phyloP scores from a whole-genome alignment of 2,329 filamentous ascomycete genomes.

The Periconia sp. region DNA sequence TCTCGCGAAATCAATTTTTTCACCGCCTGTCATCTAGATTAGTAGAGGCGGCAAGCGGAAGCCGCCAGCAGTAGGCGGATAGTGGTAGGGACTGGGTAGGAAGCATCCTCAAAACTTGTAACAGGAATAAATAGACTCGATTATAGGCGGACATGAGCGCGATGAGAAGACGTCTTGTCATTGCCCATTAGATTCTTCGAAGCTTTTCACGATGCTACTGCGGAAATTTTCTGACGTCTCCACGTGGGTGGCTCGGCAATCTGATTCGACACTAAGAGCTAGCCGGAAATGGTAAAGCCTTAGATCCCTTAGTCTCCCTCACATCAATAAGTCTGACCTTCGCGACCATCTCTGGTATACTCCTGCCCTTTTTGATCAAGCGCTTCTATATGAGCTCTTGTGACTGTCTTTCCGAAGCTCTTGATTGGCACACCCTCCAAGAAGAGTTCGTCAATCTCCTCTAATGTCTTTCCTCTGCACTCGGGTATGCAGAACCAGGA shows the following conservation, averaged over 20 bases:
- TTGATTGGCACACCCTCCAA: constrained; percentile 6
- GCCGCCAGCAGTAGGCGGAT: too few relatives aligned
- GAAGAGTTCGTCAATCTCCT: constrained; percentile 27
- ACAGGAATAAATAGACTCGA: too few relatives aligned
- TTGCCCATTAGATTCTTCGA: not conserved
- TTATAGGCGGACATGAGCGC: not conserved
- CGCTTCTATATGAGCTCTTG: constrained; percentile 3
- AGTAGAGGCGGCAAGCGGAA: constrained; percentile 5
- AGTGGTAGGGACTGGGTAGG: too few relatives aligned
- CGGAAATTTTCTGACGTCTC: constrained; percentile 11
- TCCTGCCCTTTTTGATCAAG: too few relatives aligned
- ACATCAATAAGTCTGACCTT: too few relatives aligned
- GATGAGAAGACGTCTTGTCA: not conserved
- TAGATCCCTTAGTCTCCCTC: not conserved
- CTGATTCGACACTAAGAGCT: not conserved
- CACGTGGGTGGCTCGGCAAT: constrained; percentile 17
- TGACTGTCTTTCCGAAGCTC: constrained; percentile 6
- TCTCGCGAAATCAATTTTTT: constrained; percentile 28
- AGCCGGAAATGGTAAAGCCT: not conserved
- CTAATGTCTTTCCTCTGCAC: constrained; percentile 17
- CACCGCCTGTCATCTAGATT: constrained; percentile 36
- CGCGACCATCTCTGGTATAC: too few relatives aligned
- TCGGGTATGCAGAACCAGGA: constrained; percentile 18
- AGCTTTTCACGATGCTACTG: constrained; percentile 7
- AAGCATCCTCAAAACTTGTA: too few relatives aligned